Base-by-base conservation (phyloP, 495 filamentous ascomycete genomes). In the Podospora fimiseda region DNA sequence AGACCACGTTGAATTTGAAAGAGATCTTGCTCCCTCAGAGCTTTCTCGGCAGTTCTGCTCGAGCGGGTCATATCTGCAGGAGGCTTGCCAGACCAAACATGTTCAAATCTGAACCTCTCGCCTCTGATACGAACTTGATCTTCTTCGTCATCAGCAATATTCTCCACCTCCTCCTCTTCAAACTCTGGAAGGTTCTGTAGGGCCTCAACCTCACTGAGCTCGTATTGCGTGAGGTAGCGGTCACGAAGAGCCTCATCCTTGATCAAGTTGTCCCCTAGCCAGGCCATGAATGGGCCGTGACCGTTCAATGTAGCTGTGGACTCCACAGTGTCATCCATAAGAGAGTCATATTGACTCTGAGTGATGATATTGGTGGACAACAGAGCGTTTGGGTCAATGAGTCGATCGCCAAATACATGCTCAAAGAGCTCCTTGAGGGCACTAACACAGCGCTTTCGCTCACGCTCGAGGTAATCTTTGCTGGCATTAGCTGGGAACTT, bases 311-410 rank as follows among this genome's bases (percentile, higher is more conserved):
- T 52, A 5, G 56, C 42, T 5, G 65, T 62, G 38, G 65, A 60
- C 19, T 80, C 68, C 81, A 81, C 85, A 3, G 68, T 68, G 1
- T 80, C 80, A 13, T 79, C 69, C 8, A 67, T 63, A 11, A 96
- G 73, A n/a, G 81, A 84, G 0, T 79, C 65, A 19, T 72, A 69
- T 57, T 95, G 91, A 0, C 60, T 65, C 16, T 75, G 38, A 0
- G 77, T 84, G 46, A 95, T 75, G 2, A 94, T 56, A 0, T 73
- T 74, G 14, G 78, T 63, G 1, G 77, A 59, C n/a, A 61, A 50
- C 24, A 88, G 75, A 1, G 49, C 64, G 1, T 60, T 50, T 6
- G 73, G 68, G 23, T 74, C 60, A 1, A 89, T 60, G 9, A 86
- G 54, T 0, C 70, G 61, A n/a, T 72, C 55, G 4, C 66, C 63